phyloP scores from a whole-genome alignment of 73 alveolate genomes.

The Paraurostyla sp. region DNA sequence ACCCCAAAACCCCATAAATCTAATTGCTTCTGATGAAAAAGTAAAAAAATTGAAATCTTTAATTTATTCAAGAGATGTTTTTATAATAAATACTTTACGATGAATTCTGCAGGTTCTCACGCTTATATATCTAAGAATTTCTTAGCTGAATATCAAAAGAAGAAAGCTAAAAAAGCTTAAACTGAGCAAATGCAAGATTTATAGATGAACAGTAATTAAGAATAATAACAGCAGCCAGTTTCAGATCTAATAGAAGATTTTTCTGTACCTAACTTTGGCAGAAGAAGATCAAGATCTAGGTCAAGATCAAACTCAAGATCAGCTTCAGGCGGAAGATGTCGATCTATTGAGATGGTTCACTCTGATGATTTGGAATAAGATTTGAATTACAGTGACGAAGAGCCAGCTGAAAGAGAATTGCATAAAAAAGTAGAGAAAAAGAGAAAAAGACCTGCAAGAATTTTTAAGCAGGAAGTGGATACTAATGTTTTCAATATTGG shows the following conservation, averaged over 20 bases:
- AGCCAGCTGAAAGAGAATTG: neutral
- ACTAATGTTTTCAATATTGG: slow-evolving; percentile 68
- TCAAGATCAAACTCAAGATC: neutral
- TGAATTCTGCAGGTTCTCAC: slow-evolving; percentile 27
- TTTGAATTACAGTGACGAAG: neutral
- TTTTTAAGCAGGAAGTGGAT: slow-evolving; percentile 50
- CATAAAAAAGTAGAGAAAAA: neutral
- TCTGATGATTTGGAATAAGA: slow-evolving; percentile 20
- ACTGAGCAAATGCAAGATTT: neutral
- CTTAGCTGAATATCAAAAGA: neutral
- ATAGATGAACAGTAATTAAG: neutral
- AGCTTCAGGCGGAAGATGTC: neutral
- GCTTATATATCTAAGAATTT: slow-evolving; percentile 22
- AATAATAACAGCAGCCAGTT: neutral
- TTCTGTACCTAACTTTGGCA: neutral
- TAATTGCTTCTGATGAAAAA: too few species aligned
- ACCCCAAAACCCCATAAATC: too few species aligned
- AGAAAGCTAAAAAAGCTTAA: neutral
- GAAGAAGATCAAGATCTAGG: neutral
- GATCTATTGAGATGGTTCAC: slow-evolving; percentile 29
- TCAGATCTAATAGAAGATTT: neutral
- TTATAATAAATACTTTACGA: too few species aligned
- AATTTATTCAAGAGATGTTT: too few species aligned
- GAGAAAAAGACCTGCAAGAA: neutral
- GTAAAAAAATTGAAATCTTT: too few species aligned